Conservation (phyloP, 768 basidiomycete genomes). For the Leccinum sublutescens region DNA sequence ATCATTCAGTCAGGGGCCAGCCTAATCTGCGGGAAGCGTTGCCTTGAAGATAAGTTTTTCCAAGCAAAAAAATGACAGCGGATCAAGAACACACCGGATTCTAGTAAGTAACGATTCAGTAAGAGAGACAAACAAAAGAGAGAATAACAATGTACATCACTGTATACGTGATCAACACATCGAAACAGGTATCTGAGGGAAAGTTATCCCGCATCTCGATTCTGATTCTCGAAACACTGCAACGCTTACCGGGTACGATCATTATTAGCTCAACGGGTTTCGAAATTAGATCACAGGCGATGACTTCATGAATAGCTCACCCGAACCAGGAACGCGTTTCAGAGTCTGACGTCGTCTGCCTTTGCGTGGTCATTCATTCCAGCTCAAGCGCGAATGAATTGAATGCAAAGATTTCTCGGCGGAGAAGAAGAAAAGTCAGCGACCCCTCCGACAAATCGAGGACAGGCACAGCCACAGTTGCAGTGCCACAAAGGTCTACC, state of each 20-base stretch:
- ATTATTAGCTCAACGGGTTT: background rate
- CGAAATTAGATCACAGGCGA: background rate
- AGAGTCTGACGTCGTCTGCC: background rate
- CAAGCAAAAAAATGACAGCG: conserved; percentile 12
- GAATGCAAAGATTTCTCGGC: background rate
- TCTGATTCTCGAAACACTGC: background rate
- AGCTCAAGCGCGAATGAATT: background rate
- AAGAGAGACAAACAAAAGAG: conserved; percentile 5
- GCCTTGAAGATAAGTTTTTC: background rate
- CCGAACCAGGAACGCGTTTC: conserved; percentile 1
- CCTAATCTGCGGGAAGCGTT: conserved; percentile 1
- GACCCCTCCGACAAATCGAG: background rate
- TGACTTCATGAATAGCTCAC: background rate
- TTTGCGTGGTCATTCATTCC: background rate
- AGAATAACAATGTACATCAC: background rate
- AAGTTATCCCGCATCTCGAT: background rate
- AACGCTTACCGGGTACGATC: no score
- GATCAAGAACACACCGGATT: background rate
- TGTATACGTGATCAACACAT: conserved; percentile 9
- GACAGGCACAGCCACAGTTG: conserved; percentile 20
- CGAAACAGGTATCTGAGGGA: background rate
- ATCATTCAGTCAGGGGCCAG: conserved; percentile 10
- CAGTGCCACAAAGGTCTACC: background rate
- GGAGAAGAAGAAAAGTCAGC: conserved; percentile 1
- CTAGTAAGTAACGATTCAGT: conserved; percentile 2